These are phyloP conservation scores for Komagataella pastoris DNA, from an alignment of 805 yeast genomes.

Conservation along the genomic window DNA sequence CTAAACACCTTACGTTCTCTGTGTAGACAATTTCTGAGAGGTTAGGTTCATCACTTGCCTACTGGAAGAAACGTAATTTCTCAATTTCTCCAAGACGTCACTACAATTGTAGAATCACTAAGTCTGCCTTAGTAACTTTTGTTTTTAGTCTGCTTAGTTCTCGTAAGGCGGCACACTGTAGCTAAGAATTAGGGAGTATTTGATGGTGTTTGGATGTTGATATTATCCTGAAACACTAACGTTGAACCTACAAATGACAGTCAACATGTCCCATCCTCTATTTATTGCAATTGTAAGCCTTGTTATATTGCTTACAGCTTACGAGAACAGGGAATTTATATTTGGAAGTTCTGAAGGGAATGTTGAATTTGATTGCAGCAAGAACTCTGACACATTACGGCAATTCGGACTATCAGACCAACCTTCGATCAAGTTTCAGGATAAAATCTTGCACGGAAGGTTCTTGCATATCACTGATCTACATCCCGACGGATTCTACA, in stretches of 20 bases:
- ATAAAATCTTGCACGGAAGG: conserved; percentile 44
- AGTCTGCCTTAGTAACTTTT: no score
- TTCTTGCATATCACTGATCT: conserved; percentile 80
- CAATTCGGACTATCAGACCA: not conserved
- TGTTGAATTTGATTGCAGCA: not conserved
- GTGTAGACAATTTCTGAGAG: no score
- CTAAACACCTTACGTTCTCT: no score
- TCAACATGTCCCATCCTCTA: not conserved
- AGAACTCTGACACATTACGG: not conserved
- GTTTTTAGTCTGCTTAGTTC: not conserved
- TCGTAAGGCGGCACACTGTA: no score
- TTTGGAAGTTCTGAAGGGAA: not conserved
- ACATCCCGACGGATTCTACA: conserved; percentile 68
- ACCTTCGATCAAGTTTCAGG: not conserved
- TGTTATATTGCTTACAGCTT: not conserved
- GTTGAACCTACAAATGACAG: not conserved
- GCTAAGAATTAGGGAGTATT: no score
- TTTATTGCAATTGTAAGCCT: not conserved
- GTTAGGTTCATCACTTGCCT: no score
- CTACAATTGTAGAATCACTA: no score
- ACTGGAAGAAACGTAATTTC: no score
- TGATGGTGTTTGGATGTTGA: not conserved
- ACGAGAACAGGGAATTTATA: not conserved
- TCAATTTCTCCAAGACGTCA: no score
- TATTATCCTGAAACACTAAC: not conserved